Evolutionary conservation across 371 early-diverging fungal species (phyloP), one percentile per base, ranked within the genome.

Genomic region (Lichtheimia ornata): DNA sequence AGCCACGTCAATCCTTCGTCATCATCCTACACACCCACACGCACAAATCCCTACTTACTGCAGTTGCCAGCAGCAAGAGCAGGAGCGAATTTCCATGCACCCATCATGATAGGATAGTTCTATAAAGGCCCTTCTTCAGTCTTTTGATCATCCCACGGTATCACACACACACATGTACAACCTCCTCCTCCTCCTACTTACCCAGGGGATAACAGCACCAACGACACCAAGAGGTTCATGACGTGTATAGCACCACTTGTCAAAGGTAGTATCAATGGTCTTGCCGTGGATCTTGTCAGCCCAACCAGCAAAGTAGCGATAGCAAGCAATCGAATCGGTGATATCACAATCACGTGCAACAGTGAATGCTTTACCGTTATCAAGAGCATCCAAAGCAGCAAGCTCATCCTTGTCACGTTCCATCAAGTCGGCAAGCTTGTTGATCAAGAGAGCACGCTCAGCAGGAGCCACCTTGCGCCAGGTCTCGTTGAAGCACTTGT

Each of bases 61-160:
- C 79, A 76, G 64, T 81, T 81, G 53, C 91, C 92, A 17, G 87
- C 71, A 2, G 92, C 93, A 43, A 95, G 83, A 15, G 93, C 92
- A 24, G 95, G 95, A n/a, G 91, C 94, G 42, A 94, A 79, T 76
- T 94, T 95, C 95, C 94, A 93, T 7, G 85, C 81, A 27, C 89
- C 81, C 70, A 94, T 83, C 67, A 65, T 70, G 55, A 54, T 62
- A n/a, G 59, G 69, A 49, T 72, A 71, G 54, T 72, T 73, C 63
- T 51, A 44, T 51, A 35, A 20, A 4, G 24, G 4, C 14, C 44
- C n/a, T 41, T 41, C 7, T 15, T 45, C 4, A 13, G 45, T 12
- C 3, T 54, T 54, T 20, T 17, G 22, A 18, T 18, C 27, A 44
- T 25, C 2, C 22, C 11, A 18, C 47, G 5, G 4, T n/a, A 4